Conservation (phyloP, 352 stramenopile species). For the Phytophthora quininea region DNA sequence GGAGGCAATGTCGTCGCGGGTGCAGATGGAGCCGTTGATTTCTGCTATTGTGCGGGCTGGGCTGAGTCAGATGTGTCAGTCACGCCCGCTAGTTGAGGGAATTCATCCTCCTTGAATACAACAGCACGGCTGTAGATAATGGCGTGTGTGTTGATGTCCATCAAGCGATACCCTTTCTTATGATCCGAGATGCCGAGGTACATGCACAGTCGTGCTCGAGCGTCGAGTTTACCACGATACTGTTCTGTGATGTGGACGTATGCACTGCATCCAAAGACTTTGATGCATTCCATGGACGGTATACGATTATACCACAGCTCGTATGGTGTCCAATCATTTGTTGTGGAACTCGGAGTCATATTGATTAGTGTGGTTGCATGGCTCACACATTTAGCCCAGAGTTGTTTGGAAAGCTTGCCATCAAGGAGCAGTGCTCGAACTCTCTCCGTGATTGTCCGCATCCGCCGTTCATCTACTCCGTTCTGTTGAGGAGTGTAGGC, state of each 20-base stretch:
- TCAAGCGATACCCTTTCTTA: constrained; percentile 1
- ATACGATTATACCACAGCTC: neutral
- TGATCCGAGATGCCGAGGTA: neutral
- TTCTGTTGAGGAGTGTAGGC: constrained; percentile 5
- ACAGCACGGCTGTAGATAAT: neutral
- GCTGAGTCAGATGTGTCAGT: neutral
- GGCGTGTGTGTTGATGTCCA: neutral
- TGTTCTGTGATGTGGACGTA: neutral
- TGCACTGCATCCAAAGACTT: neutral
- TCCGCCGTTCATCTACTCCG: neutral
- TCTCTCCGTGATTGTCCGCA: constrained; percentile 3
- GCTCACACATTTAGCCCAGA: neutral
- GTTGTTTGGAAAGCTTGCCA: neutral
- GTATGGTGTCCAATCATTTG: neutral
- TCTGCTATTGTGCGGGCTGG: neutral
- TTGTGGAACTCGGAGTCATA: neutral
- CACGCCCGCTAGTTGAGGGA: neutral
- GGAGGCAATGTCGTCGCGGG: neutral
- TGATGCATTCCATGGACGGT: neutral
- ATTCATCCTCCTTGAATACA: neutral
- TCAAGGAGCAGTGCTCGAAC: neutral
- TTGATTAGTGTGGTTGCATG: constrained; percentile 11
- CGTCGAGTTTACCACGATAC: neutral
- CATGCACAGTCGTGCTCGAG: neutral
- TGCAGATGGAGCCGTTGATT: neutral